These are phyloP conservation scores for Fusarium sp. DNA, from an alignment of 2,329 filamentous ascomycete species.

Conservation along the genomic window DNA sequence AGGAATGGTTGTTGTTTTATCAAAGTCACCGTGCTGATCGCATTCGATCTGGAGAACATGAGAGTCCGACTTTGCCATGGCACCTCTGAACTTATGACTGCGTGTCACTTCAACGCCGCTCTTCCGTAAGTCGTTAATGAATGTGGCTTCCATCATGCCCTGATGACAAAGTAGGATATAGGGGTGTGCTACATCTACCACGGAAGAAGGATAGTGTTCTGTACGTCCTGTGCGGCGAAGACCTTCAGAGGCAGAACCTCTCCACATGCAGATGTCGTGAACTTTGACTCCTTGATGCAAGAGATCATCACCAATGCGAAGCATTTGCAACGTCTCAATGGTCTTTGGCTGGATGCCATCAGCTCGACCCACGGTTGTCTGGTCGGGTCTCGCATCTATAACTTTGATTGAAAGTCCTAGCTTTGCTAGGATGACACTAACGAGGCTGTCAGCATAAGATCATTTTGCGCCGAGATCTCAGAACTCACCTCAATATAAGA, in stretches of 20 bases:
- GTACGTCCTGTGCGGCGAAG: slow-evolving; percentile 74
- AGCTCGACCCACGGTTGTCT: slow-evolving; percentile 75
- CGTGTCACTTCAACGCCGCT: too few species aligned
- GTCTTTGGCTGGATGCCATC: slow-evolving; percentile 83
- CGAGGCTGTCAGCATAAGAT: too few species aligned
- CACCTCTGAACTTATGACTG: too few species aligned
- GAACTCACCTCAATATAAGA: too few species aligned
- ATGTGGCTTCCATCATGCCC: slow-evolving; percentile 66
- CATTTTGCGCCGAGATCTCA: too few species aligned
- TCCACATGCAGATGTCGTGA: slow-evolving; percentile 81
- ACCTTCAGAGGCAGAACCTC: slow-evolving; percentile 62
- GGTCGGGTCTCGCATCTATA: slow-evolving; percentile 62
- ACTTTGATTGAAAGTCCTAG: too few species aligned
- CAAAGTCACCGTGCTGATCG: too few species aligned
- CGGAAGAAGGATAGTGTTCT: slow-evolving; percentile 72
- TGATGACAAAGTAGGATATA: slow-evolving; percentile 75
- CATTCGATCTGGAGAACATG: too few species aligned
- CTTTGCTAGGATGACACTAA: too few species aligned
- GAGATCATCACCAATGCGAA: slow-evolving; percentile 75
- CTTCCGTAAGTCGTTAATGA: too few species aligned
- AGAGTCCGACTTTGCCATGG: too few species aligned
- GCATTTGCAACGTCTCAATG: slow-evolving; percentile 80
- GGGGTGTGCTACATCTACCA: slow-evolving; percentile 68
- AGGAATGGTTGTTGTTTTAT: slow-evolving; percentile 20
- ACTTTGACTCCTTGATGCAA: slow-evolving; percentile 76